Percentiles rank a stretch among this genome's conserved stretches.
Conservation (phyloP, 1,284 basidiomycete species). For the Cerrena zonata region DNA sequence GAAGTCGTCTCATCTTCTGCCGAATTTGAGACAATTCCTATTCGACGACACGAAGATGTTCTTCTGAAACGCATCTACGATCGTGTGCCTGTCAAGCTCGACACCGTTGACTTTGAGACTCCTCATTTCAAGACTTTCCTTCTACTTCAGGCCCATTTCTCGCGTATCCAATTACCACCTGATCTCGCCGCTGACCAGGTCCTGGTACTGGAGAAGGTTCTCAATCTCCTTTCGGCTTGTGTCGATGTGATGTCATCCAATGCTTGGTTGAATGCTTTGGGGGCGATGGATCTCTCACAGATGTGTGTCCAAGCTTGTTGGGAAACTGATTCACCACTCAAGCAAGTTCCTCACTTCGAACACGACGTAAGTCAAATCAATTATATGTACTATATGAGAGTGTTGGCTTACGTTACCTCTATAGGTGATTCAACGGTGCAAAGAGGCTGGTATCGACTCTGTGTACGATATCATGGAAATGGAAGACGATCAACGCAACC, state of each 20-base stretch:
- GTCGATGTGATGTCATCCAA: conserved; percentile 98
- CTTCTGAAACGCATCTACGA: conserved; percentile 87
- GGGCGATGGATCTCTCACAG: conserved; percentile 98
- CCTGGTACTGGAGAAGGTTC: conserved; percentile 81
- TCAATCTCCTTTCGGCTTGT: conserved; percentile 86
- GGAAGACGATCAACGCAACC: conserved; percentile 83
- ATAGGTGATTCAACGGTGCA: conserved; percentile 80
- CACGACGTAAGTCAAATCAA: conserved; percentile 51
- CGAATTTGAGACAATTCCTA: conserved; percentile 93
- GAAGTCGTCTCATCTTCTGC: conserved; percentile 95
- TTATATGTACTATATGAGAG: neutral
- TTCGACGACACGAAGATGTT: conserved; percentile 84
- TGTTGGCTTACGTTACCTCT: conserved; percentile 1
- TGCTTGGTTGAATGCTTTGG: conserved; percentile 87
- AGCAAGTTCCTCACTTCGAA: conserved; percentile 95
- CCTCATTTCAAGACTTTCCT: conserved; percentile 99
- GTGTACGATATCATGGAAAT: conserved; percentile 97
- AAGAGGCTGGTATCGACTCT: conserved; percentile 72
- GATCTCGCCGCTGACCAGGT: conserved; percentile 91
- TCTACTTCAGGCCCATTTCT: conserved; percentile 94
- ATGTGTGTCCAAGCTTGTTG: conserved; percentile 99
- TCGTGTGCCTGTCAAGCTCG: conserved; percentile 93
- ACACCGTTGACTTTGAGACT: conserved; percentile 79
- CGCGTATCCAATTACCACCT: conserved; percentile 82
- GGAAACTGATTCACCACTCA: conserved; percentile 91